Evolutionary conservation across 2,329 filamentous ascomycete genomes (phyloP).

Genomic region (Fusarium xyrophilum): DNA sequence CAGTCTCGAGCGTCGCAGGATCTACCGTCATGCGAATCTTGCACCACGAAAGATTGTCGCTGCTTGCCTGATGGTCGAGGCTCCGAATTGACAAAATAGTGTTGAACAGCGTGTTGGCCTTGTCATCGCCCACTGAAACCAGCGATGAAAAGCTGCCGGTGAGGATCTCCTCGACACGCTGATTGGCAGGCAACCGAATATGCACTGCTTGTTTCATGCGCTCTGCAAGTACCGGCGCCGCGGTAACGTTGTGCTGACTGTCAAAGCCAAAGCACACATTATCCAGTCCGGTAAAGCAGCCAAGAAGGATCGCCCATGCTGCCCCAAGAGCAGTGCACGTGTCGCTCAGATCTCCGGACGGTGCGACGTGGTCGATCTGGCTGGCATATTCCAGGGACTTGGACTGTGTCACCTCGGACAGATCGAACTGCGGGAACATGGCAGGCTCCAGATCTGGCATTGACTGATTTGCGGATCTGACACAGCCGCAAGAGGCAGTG

Average conservation of each 20-base stretch:
- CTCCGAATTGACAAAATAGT: constrained; percentile 48
- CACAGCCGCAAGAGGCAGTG: constrained; percentile 16
- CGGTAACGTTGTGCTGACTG: constrained; percentile 9
- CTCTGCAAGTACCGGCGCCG: background rate
- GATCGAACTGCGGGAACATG: constrained; percentile 34
- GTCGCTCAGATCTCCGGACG: background rate
- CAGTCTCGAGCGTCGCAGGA: constrained; percentile 18
- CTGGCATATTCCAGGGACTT: background rate
- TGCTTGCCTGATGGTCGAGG: constrained; percentile 15
- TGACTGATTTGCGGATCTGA: background rate
- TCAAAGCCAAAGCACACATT: constrained; percentile 28
- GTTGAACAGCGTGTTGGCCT: constrained; percentile 51
- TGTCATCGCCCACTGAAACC: background rate
- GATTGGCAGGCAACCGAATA: constrained; percentile 7
- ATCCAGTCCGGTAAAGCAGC: constrained; percentile 35
- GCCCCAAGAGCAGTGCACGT: constrained; percentile 14
- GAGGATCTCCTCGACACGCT: background rate
- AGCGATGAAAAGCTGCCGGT: background rate
- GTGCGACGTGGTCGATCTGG: background rate
- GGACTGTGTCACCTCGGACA: constrained; percentile 10
- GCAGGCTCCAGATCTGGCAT: constrained; percentile 24
- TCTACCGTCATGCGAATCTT: constrained; percentile 31
- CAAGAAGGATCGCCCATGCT: constrained; percentile 30
- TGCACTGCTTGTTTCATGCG: background rate
- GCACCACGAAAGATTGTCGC: constrained; percentile 24